Evolutionary conservation across 2,329 filamentous ascomycete species (phyloP), one percentile per base, ranked within the genome.

Genomic region (Trichothecium sympodiale): DNA sequence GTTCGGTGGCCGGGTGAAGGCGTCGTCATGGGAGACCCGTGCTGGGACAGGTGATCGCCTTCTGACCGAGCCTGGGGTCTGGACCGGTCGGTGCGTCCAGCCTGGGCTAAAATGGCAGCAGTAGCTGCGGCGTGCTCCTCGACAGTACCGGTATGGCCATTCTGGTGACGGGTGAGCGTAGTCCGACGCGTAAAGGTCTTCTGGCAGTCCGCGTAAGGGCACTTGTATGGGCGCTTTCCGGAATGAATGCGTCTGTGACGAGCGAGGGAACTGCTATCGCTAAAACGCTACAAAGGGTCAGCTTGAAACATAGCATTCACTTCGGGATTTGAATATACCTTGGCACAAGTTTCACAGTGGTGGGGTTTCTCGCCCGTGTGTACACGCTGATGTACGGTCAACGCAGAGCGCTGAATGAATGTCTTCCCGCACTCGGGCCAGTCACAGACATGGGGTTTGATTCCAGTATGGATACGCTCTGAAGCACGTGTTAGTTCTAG

Each of bases 281-380:
- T 94, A 53, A 98, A 98, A 23, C 29, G 51, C 25, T 39, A 10
- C 20, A 9, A 10, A 10, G 17, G 16, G 16, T 38, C 17, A 33
- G 31, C 23, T 30, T 15, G 34, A 13, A 14, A 31, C 31, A 15
- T 17, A 31, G 8, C 3, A 25, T 12, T n/a, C 17, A 10, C 13
- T 10, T 25, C 10, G 20, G 20, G 23, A n/a, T n/a, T 16, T 10
- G 7, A 12, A 28, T 38, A 45, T 26, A 94, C 88, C 80, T 96
- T 96, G 57, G 86, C 85, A 57, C 91, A 96, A 43, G 84, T 78
- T 61, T 95, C 91, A 55, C 91, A 98, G 77, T 91, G 89, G 52
- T 98, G 91, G 34, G 91, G 91, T 62, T 98, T 98, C 64, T 96
- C 91, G 45, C 91, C 91, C 2, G 91, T 96, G 59, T 98, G 91